A percentile compares a stretch with the other conserved stretches of the same genome.
These are phyloP conservation scores for Citrus sinensis DNA, from an alignment of 345 rosid genomes.

Conservation along the genomic window DVS_A1.0 CM039162.1:28989001-28989500, in stretches of 20 bases:
- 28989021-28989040: conserved; percentile 53
- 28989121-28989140: neutral
- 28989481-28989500: conserved; percentile 51
- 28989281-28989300: neutral
- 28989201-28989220: neutral
- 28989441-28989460: conserved; percentile 46
- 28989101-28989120: conserved; percentile 1
- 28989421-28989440: conserved; percentile 47
- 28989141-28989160: neutral
- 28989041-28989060: conserved; percentile 81
- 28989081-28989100: conserved; percentile 72
- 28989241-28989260: neutral
- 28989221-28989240: neutral
- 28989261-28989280: neutral
- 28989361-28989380: neutral
- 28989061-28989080: conserved; percentile 81
- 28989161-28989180: neutral
- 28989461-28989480: conserved; percentile 52
- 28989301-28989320: neutral
- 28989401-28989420: conserved; percentile 45
- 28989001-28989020: conserved; percentile 42
- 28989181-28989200: neutral
- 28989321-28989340: neutral
- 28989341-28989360: neutral
- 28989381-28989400: conserved; percentile 50